Evolutionary conservation across 1,284 basidiomycete genomes (phyloP).

Genomic region (Trametes versicolor): DNA sequence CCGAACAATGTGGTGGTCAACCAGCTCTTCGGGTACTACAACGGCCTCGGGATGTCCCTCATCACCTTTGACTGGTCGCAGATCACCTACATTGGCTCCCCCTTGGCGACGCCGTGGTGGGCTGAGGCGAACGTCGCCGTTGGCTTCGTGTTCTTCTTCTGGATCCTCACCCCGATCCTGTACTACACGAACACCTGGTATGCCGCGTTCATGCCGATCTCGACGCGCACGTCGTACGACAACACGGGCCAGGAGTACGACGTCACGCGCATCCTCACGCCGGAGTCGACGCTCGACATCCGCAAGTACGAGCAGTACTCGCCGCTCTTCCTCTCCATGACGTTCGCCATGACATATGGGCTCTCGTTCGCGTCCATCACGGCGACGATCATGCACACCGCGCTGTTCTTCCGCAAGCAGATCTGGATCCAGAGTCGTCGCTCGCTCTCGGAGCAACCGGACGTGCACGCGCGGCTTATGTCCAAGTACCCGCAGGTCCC

Average conservation of each 20-base stretch:
- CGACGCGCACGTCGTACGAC: conserved; percentile 46
- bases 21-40: conserved; percentile 80
- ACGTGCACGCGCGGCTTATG: conserved; percentile 72
- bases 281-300: conserved; percentile 55
- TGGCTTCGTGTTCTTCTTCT: conserved; percentile 49
- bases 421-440: conserved; percentile 58
- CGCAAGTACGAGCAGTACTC: conserved; percentile 67
- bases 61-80: conserved; percentile 53
- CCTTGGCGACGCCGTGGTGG: conserved; percentile 47
- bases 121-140: conserved; percentile 44
- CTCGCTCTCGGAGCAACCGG: conserved; percentile 63
- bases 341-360: conserved; percentile 66
- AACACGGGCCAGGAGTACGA: conserved; percentile 61
- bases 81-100: conserved; percentile 45
- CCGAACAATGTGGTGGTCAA: conserved; percentile 77
- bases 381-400: conserved; percentile 65
- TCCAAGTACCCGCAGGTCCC: conserved; percentile 67
- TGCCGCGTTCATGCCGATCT: conserved; percentile 51
- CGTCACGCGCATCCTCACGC: conserved; percentile 57
- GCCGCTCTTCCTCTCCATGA: conserved; percentile 64
- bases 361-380: conserved; percentile 66
- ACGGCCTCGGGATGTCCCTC: conserved; percentile 80
- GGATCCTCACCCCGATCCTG: conserved; percentile 73
- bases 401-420: conserved; percentile 65
- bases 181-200: conserved; percentile 53